Evolutionary conservation across 768 basidiomycete species (phyloP).

Genomic region (Nidularia pulvinata): DNA sequence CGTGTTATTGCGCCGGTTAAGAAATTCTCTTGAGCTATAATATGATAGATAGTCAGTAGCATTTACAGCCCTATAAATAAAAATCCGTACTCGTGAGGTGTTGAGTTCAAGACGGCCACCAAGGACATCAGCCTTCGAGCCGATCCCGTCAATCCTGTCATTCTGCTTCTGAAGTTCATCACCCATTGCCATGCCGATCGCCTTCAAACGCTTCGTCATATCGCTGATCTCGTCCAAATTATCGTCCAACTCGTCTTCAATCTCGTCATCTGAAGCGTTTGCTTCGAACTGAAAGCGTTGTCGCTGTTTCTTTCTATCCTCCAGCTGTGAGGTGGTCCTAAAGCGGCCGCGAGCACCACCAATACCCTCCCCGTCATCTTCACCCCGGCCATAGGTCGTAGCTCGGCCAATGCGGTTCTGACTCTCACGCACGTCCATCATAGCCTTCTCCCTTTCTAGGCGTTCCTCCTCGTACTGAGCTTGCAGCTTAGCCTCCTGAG

Average conservation of each 20-base stretch:
- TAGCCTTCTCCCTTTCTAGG: conserved; percentile 78
- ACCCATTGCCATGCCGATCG: conserved; percentile 80
- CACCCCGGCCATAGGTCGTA: conserved; percentile 54
- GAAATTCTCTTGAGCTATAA: conserved; percentile 57
- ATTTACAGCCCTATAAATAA: too few relatives aligned
- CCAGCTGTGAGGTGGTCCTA: conserved; percentile 49
- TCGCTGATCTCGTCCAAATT: conserved; percentile 88
- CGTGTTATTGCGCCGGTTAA: not conserved
- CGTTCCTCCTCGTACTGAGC: conserved; percentile 89
- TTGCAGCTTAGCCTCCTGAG: conserved; percentile 82
- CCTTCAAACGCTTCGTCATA: conserved; percentile 76
- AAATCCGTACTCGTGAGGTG: conserved; percentile 67
- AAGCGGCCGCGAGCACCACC: conserved; percentile 37
- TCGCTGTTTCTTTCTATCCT: conserved; percentile 65
- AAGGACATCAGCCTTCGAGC: conserved; percentile 73
- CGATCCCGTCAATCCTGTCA: conserved; percentile 70
- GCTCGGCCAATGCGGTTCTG: conserved; percentile 86
- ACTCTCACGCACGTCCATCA: conserved; percentile 84
- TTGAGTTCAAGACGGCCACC: conserved; percentile 80
- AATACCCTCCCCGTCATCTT: conserved; percentile 45
- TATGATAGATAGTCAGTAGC: conserved; percentile 1
- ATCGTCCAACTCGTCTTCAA: conserved; percentile 92
- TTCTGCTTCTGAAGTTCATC: conserved; percentile 91
- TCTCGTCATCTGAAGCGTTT: conserved; percentile 87
- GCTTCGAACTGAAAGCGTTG: conserved; percentile 92